These are phyloP conservation scores for Medicago ruthenica DNA, from an alignment of 306 rosid genomes.

Conservation along the genomic window DNA sequence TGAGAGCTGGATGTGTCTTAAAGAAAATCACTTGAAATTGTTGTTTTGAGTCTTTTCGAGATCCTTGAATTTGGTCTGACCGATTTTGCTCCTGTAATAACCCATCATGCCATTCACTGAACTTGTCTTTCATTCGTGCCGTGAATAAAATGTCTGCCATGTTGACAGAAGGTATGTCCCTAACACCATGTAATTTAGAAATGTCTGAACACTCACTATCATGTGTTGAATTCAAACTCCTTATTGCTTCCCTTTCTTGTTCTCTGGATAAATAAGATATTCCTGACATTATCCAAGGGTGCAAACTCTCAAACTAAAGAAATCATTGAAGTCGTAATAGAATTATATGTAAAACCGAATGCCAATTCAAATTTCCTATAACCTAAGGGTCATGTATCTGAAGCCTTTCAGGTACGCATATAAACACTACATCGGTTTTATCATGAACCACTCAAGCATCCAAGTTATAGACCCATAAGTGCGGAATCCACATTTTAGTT, in stretches of 20 bases:
- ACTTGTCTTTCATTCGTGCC: conserved; percentile 76
- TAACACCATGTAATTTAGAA: conserved; percentile 50
- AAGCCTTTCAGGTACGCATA: conserved; percentile 1
- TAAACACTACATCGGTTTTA: background rate
- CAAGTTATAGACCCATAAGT: conserved; percentile 1
- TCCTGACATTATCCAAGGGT: conserved; percentile 81
- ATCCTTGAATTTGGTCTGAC: conserved; percentile 55
- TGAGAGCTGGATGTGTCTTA: conserved; percentile 81
- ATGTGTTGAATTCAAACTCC: conserved; percentile 48
- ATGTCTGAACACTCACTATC: conserved; percentile 53
- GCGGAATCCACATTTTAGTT: conserved; percentile 16
- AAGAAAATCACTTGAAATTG: conserved; percentile 72
- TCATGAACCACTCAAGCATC: conserved; percentile 26
- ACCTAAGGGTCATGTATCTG: background rate
- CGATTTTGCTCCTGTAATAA: conserved; percentile 56
- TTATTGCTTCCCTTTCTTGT: conserved; percentile 76
- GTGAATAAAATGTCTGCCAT: conserved; percentile 71
- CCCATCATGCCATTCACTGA: conserved; percentile 82
- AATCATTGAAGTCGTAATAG: conserved; percentile 19
- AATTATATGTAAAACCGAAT: conserved; percentile 9
- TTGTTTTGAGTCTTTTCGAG: conserved; percentile 59
- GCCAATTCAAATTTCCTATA: conserved; percentile 21
- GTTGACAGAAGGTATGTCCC: conserved; percentile 47
- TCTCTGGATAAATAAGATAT: conserved; percentile 95
- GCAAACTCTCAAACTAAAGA: conserved; percentile 60